Evolutionary conservation across 2,329 filamentous ascomycete species (phyloP).

Genomic region (Sarocladium strictum): DNA sequence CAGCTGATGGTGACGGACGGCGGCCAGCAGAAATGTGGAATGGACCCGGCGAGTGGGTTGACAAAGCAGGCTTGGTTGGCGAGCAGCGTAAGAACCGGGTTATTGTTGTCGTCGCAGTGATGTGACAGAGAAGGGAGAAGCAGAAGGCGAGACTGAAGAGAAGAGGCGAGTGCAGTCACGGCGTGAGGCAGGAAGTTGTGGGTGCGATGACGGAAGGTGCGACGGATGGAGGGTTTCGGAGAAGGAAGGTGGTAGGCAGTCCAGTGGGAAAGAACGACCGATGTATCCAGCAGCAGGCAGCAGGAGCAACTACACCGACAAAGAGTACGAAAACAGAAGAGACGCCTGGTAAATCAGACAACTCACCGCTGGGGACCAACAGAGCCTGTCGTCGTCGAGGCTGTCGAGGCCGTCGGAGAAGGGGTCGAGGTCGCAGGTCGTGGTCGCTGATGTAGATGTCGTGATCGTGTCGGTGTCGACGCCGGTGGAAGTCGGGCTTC

Average conservation of each 20-base stretch:
- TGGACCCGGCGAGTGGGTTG: not conserved
- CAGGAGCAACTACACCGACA: not conserved
- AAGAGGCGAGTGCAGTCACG: not conserved
- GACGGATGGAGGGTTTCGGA: not conserved
- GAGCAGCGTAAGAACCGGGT: too few relatives aligned
- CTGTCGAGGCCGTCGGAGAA: not conserved
- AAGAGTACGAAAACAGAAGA: not conserved
- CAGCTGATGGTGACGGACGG: conserved; percentile 7
- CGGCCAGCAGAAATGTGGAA: not conserved
- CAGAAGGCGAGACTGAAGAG: not conserved
- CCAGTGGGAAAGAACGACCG: not conserved
- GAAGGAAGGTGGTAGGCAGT: not conserved
- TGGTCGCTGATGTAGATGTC: not conserved
- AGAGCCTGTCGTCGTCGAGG: not conserved
- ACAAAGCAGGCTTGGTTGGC: not conserved
- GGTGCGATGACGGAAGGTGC: conserved; percentile 7
- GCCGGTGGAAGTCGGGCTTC: conserved; percentile 46
- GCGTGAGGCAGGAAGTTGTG: not conserved
- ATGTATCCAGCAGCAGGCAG: not conserved
- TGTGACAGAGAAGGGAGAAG: not conserved
- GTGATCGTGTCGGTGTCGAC: conserved; percentile 14
- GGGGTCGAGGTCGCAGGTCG: not conserved
- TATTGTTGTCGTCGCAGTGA: too few relatives aligned
- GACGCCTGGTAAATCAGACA: not conserved
- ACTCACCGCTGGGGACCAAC: conserved; percentile 5